Evolutionary conservation across 1,139 yeast genomes (phyloP), one percentile per base, ranked within the genome.

Genomic region (Schwanniomyces etchellsii): DNA sequence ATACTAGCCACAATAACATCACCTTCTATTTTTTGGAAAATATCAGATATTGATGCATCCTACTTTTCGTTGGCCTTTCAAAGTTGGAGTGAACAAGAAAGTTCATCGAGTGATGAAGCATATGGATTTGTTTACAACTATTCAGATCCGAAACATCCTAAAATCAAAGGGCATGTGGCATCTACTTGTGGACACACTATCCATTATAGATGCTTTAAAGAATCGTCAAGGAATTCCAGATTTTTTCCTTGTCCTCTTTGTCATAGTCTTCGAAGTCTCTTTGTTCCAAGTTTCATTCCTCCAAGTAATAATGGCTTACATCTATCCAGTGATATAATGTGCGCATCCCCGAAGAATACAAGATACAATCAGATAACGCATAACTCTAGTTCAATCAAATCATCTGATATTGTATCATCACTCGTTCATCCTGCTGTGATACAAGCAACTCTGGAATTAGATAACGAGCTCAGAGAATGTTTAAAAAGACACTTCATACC

Each of bases 131-230:
- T 66, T 0, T 58, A 48, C 33, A 37, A 37, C 3, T 43, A 46
- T 30, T 17, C 26, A 17, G 20, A 28, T 26, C 31, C 33, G 24
- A 35, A 36, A 9, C 34, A 28, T 5, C 14, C 20, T 9, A 33
- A 37, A 16, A 40, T 38, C 21, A 38, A 37, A 16, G 52, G 55
- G 6, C 35, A 57, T 24, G 77, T 74, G 4, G 57, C 70, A 12
- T 60, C 73, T 3, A 76, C 84, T 2, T 81, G 91, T 57, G 79
- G 82, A 14, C 93, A 81, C 52, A 77, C 76, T 6, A 70, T 81
- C 57, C 93, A 81, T 50, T 65, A 57, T 38, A 45, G 52, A 10
- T 82, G 93, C 50, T 74, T 66, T 47, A 52, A 47, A 16, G 35
- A 47, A 46, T 47, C 55, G 50, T 50, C 60, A 41, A 51, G 51